phyloP scores from a whole-genome alignment of 345 rosid genomes.

The Mercurialis annua region DNA sequence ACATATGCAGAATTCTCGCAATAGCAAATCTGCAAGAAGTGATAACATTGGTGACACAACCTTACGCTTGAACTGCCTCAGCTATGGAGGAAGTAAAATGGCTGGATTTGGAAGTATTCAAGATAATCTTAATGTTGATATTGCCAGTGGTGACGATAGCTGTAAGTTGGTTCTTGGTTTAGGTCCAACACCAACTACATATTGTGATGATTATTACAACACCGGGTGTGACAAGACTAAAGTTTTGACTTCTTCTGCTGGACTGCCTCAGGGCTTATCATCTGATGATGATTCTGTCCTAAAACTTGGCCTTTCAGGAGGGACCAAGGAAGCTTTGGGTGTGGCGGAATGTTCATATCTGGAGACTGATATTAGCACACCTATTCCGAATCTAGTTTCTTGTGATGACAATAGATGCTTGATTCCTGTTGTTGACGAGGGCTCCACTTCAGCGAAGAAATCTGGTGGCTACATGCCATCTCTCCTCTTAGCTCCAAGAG shows the following conservation, averaged over 20 bases:
- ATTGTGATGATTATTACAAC: conserved; percentile 34
- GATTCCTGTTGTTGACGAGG: conserved; percentile 75
- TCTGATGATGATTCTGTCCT: conserved; percentile 53
- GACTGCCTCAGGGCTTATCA: conserved; percentile 35
- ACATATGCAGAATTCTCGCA: conserved; percentile 32
- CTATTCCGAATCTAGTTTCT: conserved; percentile 30
- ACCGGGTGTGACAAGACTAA: conserved; percentile 38
- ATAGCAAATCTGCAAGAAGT: conserved; percentile 37
- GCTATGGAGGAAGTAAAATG: conserved; percentile 45
- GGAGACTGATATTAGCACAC: conserved; percentile 29
- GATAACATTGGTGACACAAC: conserved; percentile 67
- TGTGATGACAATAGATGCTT: conserved; percentile 28
- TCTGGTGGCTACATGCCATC: conserved; percentile 90
- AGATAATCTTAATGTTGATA: conserved; percentile 42
- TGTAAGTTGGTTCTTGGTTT: conserved; percentile 88
- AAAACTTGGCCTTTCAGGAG: conserved; percentile 77
- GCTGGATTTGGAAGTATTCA: conserved; percentile 31
- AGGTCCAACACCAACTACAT: conserved; percentile 75
- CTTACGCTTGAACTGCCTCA: conserved; percentile 56
- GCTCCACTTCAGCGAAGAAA: conserved; percentile 89
- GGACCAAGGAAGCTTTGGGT: conserved; percentile 39
- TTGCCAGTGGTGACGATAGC: conserved; percentile 54
- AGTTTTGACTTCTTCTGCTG: conserved; percentile 25
- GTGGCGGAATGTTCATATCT: conserved; percentile 49
- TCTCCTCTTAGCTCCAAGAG: conserved; percentile 70